Conservation (phyloP, 257 asterid genomes). For the Solanum stenotomum region DNA sequence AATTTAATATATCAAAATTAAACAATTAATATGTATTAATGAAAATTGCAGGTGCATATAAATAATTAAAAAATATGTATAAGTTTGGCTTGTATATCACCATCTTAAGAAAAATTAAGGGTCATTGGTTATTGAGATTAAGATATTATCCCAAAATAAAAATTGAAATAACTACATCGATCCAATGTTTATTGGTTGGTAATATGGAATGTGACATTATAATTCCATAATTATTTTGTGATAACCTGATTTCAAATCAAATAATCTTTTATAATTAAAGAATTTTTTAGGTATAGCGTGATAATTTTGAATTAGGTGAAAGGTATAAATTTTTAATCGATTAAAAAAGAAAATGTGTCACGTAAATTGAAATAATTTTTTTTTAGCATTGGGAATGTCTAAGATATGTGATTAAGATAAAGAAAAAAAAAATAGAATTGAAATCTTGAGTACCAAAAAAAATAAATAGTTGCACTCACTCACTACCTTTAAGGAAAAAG, state of each 20-base stretch:
- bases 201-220: not conserved
- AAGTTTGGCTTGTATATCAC: not conserved
- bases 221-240: no score
- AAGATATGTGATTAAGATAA: not conserved
- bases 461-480: not conserved
- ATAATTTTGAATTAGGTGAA: no score
- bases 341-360: no score
- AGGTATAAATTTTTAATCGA: fast-evolving
- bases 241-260: no score
- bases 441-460: not conserved
- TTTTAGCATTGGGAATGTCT: not conserved
- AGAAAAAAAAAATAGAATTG: not conserved
- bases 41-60: no score
- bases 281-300: no score
- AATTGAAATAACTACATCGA: not conserved
- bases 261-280: no score
- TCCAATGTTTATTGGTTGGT: not conserved
- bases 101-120: not conserved
- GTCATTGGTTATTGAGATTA: not conserved
- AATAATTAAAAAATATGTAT: no score
- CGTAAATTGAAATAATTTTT: not conserved
- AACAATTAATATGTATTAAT: no score
- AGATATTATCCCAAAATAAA: not conserved
- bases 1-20: no score
- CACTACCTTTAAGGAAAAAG: constrained; percentile 16